A percentile compares a stretch with the other conserved stretches of the same genome.
These are phyloP conservation scores for Cryptococcus sp. DNA, from an alignment of 1,284 basidiomycete species.

Conservation along the genomic window DNA sequence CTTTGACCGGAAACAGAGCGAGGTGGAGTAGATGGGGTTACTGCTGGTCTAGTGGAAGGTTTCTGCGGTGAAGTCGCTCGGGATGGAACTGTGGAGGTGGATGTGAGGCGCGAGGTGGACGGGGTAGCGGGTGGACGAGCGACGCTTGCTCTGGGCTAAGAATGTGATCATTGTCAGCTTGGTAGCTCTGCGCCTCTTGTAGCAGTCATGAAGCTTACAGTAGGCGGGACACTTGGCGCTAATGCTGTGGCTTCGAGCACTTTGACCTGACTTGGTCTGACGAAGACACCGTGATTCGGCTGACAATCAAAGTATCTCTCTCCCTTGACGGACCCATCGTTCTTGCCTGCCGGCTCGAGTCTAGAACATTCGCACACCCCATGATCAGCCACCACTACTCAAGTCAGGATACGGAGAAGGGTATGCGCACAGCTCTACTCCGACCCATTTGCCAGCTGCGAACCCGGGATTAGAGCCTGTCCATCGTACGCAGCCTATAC, in stretches of 20 bases:
- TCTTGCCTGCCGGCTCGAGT: slow-evolving; percentile 79
- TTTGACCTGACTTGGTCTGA: slow-evolving; percentile 83
- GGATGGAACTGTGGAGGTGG: slow-evolving; percentile 15
- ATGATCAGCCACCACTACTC: background rate
- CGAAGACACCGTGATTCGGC: slow-evolving; percentile 81
- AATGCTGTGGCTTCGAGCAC: slow-evolving; percentile 40
- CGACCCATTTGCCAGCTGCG: slow-evolving; percentile 89
- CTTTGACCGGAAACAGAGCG: slow-evolving; percentile 11
- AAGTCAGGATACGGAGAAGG: background rate
- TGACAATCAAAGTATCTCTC: slow-evolving; percentile 81
- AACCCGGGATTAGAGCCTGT: slow-evolving; percentile 78
- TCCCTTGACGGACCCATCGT: slow-evolving; percentile 87
- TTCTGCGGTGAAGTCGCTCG: slow-evolving; percentile 25
- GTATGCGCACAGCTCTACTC: slow-evolving; percentile 70
- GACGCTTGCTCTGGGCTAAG: slow-evolving; percentile 21
- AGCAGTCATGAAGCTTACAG: slow-evolving; percentile 7
- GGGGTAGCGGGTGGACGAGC: slow-evolving; percentile 34
- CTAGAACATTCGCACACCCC: slow-evolving; percentile 12
- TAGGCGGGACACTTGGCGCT: background rate
- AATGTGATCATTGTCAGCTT: background rate
- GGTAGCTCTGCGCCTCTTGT: background rate
- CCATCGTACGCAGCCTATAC: slow-evolving; percentile 83
- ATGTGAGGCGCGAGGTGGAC: slow-evolving; percentile 16
- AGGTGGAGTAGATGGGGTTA: slow-evolving; percentile 14
- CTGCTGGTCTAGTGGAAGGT: slow-evolving; percentile 4